Percentiles rank a stretch among this genome's conserved stretches.
phyloP scores from a whole-genome alignment of 75 land plant genomes.

The Picea sitchensis region DNA sequence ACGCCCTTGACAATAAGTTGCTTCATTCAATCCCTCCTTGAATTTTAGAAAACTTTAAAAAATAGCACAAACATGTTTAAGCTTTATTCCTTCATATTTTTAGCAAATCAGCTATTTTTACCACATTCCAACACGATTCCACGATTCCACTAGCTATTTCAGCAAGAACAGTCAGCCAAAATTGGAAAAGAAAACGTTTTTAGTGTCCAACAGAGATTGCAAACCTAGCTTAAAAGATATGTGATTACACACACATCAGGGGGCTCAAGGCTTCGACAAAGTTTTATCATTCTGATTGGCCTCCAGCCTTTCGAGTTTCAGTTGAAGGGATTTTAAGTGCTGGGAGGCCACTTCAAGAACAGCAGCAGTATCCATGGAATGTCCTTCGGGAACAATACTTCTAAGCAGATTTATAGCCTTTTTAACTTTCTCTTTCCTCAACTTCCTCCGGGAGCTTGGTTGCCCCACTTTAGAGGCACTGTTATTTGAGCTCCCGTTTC shows the following conservation, averaged over 20 bases:
- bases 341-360: slow-evolving; percentile 73
- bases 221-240: background rate
- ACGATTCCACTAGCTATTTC: background rate
- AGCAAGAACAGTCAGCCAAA: background rate
- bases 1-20: no score
- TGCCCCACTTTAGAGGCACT: background rate
- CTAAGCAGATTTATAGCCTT: slow-evolving; percentile 26
- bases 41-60: no score
- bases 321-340: slow-evolving; percentile 62
- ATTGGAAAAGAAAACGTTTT: background rate
- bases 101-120: background rate
- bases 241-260: background rate
- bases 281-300: background rate
- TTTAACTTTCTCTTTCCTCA: slow-evolving; percentile 49
- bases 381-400: slow-evolving; percentile 60
- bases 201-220: background rate
- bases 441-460: slow-evolving; percentile 13
- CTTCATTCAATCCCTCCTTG: no score
- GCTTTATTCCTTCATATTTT: no score
- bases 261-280: background rate
- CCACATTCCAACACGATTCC: background rate
- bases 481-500: slow-evolving; percentile 10
- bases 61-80: no score
- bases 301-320: slow-evolving; percentile 58
- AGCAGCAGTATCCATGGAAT: slow-evolving; percentile 48